Evolutionary conservation across 1,284 basidiomycete species (phyloP), one percentile per base, ranked within the genome.

Genomic region (Xerocomus nothofagi): DNA sequence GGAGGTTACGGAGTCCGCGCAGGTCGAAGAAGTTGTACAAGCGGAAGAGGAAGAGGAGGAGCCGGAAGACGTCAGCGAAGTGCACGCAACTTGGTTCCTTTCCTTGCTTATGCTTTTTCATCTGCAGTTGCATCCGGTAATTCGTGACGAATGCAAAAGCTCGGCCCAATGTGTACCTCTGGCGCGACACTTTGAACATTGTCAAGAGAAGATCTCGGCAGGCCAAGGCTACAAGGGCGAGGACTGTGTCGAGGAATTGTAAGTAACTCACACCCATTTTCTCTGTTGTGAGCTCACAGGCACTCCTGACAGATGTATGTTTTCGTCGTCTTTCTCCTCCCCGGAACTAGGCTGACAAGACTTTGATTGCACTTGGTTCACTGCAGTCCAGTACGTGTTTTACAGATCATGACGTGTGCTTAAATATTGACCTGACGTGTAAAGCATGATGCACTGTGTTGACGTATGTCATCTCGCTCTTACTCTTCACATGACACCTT

Each of bases 181-280:
- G 55, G 77, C 85, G 39, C 84, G 90, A 69, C 93, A 97, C 75
- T 96, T 96, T 72, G 80, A 88, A 57, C 89, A 94, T 66, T 97
- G 93, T 72, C 80, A 88, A 65, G 88, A 95, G 71, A 93, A 92
- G 73, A 84, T 95, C 44, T 74, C 84, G 54, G 77, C 74, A 27
- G 93, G 93, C 34, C 68, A 93, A 63, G 91, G 91, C 40, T 91
- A 81, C 80, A 84, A 90, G 67, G 81, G 82, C 56, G 92, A 95
- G 77, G 90, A 93, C 67, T 95, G 92, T 67, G 89, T 94, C 44
- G 92, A 93, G 74, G 93, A 95, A 79, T 71, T 90, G 85, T 89
- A 62, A 66, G 76, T 71, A 52, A 74, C 75, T 24, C 43, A 49
- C 34, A 31, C 51, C n/a, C n/a, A 21, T 57, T 18, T 44, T 37